Evolutionary conservation across 1,284 basidiomycete species (phyloP), one percentile per base, ranked within the genome.

Genomic region (Cutaneotrichosporon cutaneum): DNA sequence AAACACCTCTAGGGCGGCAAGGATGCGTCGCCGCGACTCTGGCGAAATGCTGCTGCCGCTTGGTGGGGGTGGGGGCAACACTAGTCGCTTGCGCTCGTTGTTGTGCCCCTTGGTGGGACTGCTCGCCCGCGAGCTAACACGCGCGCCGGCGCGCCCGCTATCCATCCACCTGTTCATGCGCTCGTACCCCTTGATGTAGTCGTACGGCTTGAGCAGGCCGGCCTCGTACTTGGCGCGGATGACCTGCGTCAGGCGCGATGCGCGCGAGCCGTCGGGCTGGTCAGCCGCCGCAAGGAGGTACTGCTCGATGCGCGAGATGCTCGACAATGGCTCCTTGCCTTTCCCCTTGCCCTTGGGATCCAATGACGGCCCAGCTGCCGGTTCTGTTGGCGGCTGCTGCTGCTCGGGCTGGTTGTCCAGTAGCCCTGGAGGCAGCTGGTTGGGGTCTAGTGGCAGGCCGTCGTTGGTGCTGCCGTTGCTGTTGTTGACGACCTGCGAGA

Each of bases 221-320:
- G 94, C 95, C 75, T 98, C 94, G 79, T 96, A 97, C 80, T 98
- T 98, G 72, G 91, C 94, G 68, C 90, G 87, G 70, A 98, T 98
- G 66, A 99, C 95, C 63, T 90, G 85, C 62, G 89, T 90, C 44
- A 99, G 81, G 0, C 94, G 87, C 69, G 96, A 91, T 66, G 95
- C 91, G 39, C 94, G 84, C 14, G 92, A 90, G 0, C 94, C 94
- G 13, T 89, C 86, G 52, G 91, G 91, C 74, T 97, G 94, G 78
- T 98, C 94, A 0, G 95, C 95, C 1, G 95, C 94, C 0, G 92
- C 96, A 35, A 98, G 83, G 69, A 97, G 84, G 80, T 96, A 98
- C 48, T 85, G 61, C 54, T 66, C 62, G 54, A 61, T 62, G 13
- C 62, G 58, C n/a, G 63, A 65, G n/a, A 67, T 61, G 48, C 59